These are phyloP conservation scores for Aspergillus thermomutatus DNA, from an alignment of 2,329 filamentous ascomycete genomes.

Conservation along the genomic window DNA sequence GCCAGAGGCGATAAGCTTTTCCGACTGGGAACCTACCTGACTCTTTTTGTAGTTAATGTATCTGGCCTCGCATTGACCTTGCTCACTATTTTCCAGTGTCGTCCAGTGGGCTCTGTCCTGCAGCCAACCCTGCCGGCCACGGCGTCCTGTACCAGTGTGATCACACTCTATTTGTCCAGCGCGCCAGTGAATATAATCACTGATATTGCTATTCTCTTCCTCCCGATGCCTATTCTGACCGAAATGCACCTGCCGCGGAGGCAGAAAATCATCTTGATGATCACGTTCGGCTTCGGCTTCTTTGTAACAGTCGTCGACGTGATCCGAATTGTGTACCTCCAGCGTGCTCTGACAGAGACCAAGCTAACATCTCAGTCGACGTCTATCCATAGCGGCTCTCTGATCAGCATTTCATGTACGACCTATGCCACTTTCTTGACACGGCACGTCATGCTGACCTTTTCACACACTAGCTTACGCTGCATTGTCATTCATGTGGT, in stretches of 20 bases:
- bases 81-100: constrained; percentile 83
- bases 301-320: constrained; percentile 89
- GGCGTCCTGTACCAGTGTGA: constrained; percentile 58
- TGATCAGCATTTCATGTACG: constrained; percentile 52
- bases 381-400: constrained; percentile 34
- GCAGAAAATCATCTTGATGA: constrained; percentile 81
- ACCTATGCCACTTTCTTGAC: neutral
- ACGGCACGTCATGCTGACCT: neutral
- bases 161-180: constrained; percentile 66
- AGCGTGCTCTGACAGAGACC: constrained; percentile 58
- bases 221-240: constrained; percentile 85
- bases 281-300: constrained; percentile 82
- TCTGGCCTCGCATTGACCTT: constrained; percentile 77
- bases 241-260: constrained; percentile 78
- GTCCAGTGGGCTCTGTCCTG: constrained; percentile 69
- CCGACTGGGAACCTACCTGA: constrained; percentile 73
- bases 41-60: constrained; percentile 72
- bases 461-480: constrained; percentile 63
- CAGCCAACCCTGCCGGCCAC: constrained; percentile 39
- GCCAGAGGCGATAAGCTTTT: constrained; percentile 75
- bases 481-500: constrained; percentile 88
- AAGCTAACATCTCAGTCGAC: constrained; percentile 24
- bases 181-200: constrained; percentile 90
- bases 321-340: constrained; percentile 83
- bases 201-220: constrained; percentile 78